A percentile compares a stretch with the other conserved stretches of the same genome.
Evolutionary conservation across 192 early-diverging fungal genomes (phyloP).

Genomic region (Coemansia sp.): DNA sequence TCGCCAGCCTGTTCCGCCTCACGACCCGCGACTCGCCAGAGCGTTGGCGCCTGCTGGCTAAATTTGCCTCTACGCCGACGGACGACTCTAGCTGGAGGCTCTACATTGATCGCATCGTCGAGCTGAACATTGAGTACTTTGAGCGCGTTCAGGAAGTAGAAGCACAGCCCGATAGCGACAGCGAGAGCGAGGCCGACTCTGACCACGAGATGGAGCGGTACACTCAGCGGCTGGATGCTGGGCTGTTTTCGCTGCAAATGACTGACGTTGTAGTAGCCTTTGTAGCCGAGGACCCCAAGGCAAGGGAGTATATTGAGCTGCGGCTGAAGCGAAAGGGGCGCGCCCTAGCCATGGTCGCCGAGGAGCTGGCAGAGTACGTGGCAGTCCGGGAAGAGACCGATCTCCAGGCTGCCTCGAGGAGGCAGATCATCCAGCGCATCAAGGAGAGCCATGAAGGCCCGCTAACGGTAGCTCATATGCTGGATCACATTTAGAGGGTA

Average conservation of each 20-base stretch:
- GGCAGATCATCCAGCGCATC: background rate
- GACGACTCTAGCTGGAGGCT: slow-evolving; percentile 67
- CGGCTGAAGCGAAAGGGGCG: slow-evolving; percentile 33
- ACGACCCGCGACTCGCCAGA: slow-evolving; percentile 59
- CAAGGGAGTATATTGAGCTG: slow-evolving; percentile 20
- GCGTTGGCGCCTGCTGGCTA: slow-evolving; percentile 70
- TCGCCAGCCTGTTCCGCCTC: slow-evolving; percentile 75
- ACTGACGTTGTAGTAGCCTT: slow-evolving; percentile 68
- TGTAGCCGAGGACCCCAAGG: slow-evolving; percentile 57
- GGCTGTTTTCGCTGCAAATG: slow-evolving; percentile 78
- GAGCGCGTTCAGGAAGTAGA: slow-evolving; percentile 62
- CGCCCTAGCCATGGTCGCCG: slow-evolving; percentile 10
- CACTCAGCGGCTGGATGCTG: slow-evolving; percentile 67
- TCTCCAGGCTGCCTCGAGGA: background rate
- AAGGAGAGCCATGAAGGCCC: slow-evolving; percentile 4
- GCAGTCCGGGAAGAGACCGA: slow-evolving; percentile 7
- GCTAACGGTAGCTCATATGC: background rate
- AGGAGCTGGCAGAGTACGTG: slow-evolving; percentile 37
- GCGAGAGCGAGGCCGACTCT: slow-evolving; percentile 59
- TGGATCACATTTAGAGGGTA: background rate
- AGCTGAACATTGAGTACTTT: slow-evolving; percentile 69
- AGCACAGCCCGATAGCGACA: slow-evolving; percentile 48
- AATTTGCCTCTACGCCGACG: slow-evolving; percentile 62
- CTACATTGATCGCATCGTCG: slow-evolving; percentile 79
- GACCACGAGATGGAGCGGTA: slow-evolving; percentile 62